Conservation (phyloP, 2,329 filamentous ascomycete genomes). For the Arthrobotrys sinensis region DNA sequence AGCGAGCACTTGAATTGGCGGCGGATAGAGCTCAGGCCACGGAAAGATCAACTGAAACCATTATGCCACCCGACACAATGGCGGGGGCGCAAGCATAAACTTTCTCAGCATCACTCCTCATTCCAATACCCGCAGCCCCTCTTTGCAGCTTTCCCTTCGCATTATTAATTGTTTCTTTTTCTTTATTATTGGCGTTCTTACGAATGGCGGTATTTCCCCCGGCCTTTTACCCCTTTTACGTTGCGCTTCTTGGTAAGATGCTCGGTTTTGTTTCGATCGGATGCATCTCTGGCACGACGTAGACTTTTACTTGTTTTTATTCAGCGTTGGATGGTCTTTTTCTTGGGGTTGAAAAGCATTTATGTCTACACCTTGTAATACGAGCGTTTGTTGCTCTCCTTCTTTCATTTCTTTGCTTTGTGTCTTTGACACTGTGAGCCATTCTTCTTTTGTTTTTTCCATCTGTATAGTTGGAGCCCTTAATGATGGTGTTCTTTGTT, state of each 20-base stretch:
- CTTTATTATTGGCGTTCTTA: conserved; percentile 32
- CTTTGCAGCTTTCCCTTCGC: not conserved
- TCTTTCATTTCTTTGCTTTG: conserved; percentile 2
- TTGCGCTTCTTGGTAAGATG: not conserved
- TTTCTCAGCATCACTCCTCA: not conserved
- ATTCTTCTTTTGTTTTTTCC: conserved; percentile 2
- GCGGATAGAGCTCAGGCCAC: conserved; percentile 25
- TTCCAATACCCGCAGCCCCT: not conserved
- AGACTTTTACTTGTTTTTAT: not conserved
- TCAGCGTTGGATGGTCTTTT: conserved; percentile 8
- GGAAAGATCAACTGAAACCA: conserved; percentile 20
- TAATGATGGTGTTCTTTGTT: conserved; percentile 7
- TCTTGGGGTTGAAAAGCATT: conserved; percentile 15
- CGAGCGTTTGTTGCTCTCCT: not conserved
- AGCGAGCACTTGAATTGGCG: conserved; percentile 40
- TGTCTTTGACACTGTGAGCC: not conserved
- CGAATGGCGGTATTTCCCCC: conserved; percentile 18
- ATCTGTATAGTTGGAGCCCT: not conserved
- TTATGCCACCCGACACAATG: conserved; percentile 37
- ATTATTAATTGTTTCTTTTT: not conserved
- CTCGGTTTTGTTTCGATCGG: not conserved
- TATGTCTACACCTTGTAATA: conserved; percentile 17
- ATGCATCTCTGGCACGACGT: conserved; percentile 5
- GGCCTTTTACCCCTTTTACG: not conserved
- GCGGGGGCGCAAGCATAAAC: conserved; percentile 12